These are phyloP conservation scores for Tetrapisispora nanseiensis DNA, from an alignment of 805 yeast species.

Conservation along the genomic window DNA sequence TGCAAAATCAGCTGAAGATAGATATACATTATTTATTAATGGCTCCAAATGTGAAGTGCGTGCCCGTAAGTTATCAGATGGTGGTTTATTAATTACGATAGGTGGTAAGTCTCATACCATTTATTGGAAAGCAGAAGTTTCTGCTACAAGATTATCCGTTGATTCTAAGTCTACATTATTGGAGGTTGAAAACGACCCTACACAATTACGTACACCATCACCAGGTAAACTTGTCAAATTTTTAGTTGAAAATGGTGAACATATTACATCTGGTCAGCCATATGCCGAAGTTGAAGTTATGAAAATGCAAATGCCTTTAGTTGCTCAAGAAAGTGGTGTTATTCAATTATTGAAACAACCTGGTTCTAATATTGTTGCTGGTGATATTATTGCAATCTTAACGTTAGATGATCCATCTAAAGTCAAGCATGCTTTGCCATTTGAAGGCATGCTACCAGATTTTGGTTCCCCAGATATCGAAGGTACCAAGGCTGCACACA, in stretches of 20 bases:
- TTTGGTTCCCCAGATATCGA: constrained; percentile 72
- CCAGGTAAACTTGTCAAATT: constrained; percentile 96
- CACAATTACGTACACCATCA: constrained; percentile 96
- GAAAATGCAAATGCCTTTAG: constrained; percentile 98
- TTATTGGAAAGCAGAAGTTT: constrained; percentile 96
- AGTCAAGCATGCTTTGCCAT: constrained; percentile 94
- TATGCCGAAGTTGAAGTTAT: constrained; percentile 98
- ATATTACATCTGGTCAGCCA: constrained; percentile 81
- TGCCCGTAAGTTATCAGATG: constrained; percentile 84
- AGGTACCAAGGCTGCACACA: constrained; percentile 79
- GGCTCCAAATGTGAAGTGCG: constrained; percentile 87
- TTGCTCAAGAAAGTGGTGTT: constrained; percentile 88
- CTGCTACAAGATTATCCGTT: constrained; percentile 88
- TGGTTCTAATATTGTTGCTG: constrained; percentile 93
- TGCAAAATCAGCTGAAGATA: constrained; percentile 79
- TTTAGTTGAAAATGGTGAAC: constrained; percentile 92
- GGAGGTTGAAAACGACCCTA: constrained; percentile 95
- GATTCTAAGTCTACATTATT: constrained; percentile 90
- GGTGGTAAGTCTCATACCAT: constrained; percentile 92
- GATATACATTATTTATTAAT: constrained; percentile 82
- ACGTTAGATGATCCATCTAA: constrained; percentile 94
- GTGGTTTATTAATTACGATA: constrained; percentile 79
- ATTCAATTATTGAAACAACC: constrained; percentile 94
- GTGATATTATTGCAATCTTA: constrained; percentile 91
- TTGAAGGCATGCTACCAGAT: constrained; percentile 86